Evolutionary conservation across 2,329 filamentous ascomycete species (phyloP), one percentile per base, ranked within the genome.

Genomic region (Fusarium lateritium): DNA sequence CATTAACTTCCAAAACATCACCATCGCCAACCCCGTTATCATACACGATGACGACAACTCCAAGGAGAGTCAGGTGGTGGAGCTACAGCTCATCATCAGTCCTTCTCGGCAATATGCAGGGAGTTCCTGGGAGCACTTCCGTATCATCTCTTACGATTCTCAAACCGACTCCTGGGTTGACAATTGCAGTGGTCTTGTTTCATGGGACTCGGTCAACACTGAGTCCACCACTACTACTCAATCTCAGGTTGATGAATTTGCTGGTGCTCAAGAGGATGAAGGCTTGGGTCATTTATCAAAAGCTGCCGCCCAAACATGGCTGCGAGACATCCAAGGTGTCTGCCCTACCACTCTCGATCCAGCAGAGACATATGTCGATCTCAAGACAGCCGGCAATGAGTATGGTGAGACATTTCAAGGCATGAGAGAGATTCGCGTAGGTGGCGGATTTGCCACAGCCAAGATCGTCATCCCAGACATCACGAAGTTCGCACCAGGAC

Each of bases 111-210:
- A 63, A 22, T 22, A 61, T 26, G 14, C 61, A 4, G 33, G 44
- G n/a, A 64, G 38, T 49, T 19, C 56, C 6, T 64, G 56, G 56
- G 56, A 61, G 39, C 45, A 64, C 31, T 58, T 58, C 40, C 24
- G 40, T 2, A 9, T 58, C 2, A 38, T 58, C 11, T 52, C 55
- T 14, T 58, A 53, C 11, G 55, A 58, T 14, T 52, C 46, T 33
- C 55, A 52, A 4, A 45, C 45, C 6, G 55, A 53, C 14, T 58
- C 33, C 14, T 58, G 55, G 47, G 14, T 45, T 44, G 46, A 52
- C 19, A 57, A 58, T 40, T 58, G 47, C 17, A 46, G 46, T 28
- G 55, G 55, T 5, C 55, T 58, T 33, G 55, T 58, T 2, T 58
- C 55, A 7, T 52, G 55, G 46, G 55, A 52, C 33, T 45, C 40